Base-by-base conservation (phyloP, 805 yeast species). In the Ogataea nonfermentans region DNA sequence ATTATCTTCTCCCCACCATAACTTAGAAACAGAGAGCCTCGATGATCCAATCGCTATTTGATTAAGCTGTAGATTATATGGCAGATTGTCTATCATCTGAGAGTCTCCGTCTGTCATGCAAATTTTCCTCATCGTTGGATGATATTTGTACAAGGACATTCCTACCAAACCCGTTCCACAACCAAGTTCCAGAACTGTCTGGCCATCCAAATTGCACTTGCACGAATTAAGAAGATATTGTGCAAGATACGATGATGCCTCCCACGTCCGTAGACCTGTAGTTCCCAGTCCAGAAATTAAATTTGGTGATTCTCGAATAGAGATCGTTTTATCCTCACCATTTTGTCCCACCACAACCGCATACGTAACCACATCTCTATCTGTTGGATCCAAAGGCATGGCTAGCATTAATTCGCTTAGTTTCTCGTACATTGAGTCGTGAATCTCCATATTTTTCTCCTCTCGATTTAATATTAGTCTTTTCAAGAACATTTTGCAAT, bases 211-310 rank as follows among this genome's bases (percentile, higher is more conserved):
- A 3, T 51, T 36, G 3, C 31, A 25, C 4, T 40, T 27, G 4
- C 39, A 25, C 5, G 33, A n/a, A 14, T 38, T 40, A 3, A 65
- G 47, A 11, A 85, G 49, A 49, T 65, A 82, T 26, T 78, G 70
- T 1, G 83, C 65, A 6, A 91, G 61, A 37, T 68, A 86, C 6
- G 85, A 49, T 0, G 95, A 84, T 2, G 96, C 97, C 55, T 88
- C 96, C 98, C 97, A 90, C 0, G 97, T 91, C 28, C 97, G 67
- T 39, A 79, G 63, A 0, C 97, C 97, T 0, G 97, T 91, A 1
- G 95, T 82, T 4, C 95, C 95, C n/a, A 65, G 56, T 1, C 86
- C 87, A 25, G 85, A 74, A 10, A 84, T 75, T 37, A 84, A 46
- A 38, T 71, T 67, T 0, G 90, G 91, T 0, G 77, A 70, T 52